Conservation (phyloP, 2,329 filamentous ascomycete species). For the Xylariomycetidae sp. region DNA sequence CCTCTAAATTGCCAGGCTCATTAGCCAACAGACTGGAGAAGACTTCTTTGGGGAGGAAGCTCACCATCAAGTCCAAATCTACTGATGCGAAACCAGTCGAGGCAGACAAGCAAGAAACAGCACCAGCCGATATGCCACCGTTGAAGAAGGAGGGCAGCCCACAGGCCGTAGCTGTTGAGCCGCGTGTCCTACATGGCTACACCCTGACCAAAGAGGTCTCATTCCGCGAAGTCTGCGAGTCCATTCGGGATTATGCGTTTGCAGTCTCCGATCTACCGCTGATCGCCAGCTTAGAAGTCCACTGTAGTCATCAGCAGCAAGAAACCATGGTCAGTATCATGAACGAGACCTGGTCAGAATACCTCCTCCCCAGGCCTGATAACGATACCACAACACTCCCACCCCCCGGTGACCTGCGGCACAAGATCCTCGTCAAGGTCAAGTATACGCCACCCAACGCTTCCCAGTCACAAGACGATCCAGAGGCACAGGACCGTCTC, state of each 20-base stretch:
- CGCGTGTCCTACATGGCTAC: conserved; percentile 79
- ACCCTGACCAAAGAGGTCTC: conserved; percentile 85
- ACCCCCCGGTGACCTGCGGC: conserved; percentile 62
- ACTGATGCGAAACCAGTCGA: conserved; percentile 1
- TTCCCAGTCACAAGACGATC: conserved; percentile 23
- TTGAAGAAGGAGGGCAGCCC: conserved; percentile 18
- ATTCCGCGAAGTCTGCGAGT: conserved; percentile 79
- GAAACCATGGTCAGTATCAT: conserved; percentile 90
- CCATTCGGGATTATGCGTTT: conserved; percentile 78
- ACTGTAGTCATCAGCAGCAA: conserved; percentile 77
- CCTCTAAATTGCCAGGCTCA: conserved; percentile 46
- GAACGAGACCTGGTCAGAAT: conserved; percentile 72
- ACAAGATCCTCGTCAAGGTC: conserved; percentile 82
- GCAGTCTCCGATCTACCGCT: conserved; percentile 70
- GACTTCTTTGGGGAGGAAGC: conserved; percentile 40
- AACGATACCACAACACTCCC: conserved; percentile 51
- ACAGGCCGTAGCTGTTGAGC: conserved; percentile 49
- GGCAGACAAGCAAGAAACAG: conserved; percentile 4
- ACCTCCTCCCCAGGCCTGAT: conserved; percentile 57
- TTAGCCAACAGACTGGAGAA: conserved; percentile 43
- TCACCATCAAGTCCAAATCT: conserved; percentile 13
- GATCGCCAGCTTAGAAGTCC: conserved; percentile 93
- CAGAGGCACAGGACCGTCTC: conserved; percentile 14
- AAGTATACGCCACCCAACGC: conserved; percentile 55
- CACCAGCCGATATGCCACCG: conserved; percentile 6